Evolutionary conservation across 331 rosid species (phyloP), one percentile per base, ranked within the genome.

Genomic region (Rosa hybrid): DNA sequence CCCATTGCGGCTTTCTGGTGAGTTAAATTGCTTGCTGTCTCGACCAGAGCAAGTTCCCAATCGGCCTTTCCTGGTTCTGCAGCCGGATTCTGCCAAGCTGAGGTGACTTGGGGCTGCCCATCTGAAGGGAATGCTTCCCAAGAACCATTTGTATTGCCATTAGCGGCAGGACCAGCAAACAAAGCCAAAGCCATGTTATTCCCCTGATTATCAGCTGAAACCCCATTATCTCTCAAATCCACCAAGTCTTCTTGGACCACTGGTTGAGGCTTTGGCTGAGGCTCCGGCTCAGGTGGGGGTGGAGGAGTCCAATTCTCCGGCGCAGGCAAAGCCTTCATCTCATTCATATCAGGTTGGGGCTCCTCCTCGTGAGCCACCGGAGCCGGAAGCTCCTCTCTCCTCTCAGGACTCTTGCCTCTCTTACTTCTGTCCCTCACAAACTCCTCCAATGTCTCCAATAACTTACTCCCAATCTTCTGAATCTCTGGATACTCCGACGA

Each of bases 41-140:
- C 99, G 2, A 96, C 99, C 91, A 96, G 83, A 7, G 97, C 92
- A 84, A 96, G 86, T 84, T 96, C 99, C 99, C 99, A 96, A 84
- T 96, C 98, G 0, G 97, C 97, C 82, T 96, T 96, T 53, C 96
- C 98, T 0, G 90, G 79, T 65, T 96, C 98, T 0, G 99, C 99
- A 0, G 97, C 99, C 0, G 97, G 99, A 7, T 81, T 93, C 83
- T 96, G 93, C 99, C 99, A 96, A 77, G 97, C 99, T 4, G 99
- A 96, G 30, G 98, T 91, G 68, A 89, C 91, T 82, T 93, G 87
- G 0, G 94, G 90, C 75, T 86, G 90, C 54, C 92, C 94, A 69
- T 89, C 87, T 1, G 98, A 90, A 1, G 97, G 91, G 89, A 96
- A 96, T 20, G 98, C 92, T 80, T 92, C 93, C 99, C 99, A 96